phyloP scores from a whole-genome alignment of 495 filamentous ascomycete species.

The Terfezia claveryi region DNA sequence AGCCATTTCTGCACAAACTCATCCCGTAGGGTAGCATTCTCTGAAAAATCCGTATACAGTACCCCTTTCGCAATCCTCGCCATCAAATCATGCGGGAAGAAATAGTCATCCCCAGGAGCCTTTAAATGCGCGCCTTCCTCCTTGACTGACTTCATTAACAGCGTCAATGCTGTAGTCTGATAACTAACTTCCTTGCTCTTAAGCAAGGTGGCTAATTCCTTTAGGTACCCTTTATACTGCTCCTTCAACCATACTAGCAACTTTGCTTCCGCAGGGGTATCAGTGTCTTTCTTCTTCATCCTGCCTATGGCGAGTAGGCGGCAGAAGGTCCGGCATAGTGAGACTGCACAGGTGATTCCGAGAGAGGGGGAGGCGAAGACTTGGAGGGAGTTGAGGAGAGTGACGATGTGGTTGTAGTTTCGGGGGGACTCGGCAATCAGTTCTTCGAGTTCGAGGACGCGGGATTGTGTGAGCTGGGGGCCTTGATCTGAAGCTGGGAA shows the following conservation, averaged over 20 bases:
- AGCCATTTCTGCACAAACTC: constrained; percentile 60
- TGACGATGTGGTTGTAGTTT: constrained; percentile 81
- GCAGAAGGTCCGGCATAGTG: constrained; percentile 76
- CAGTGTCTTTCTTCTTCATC: constrained; percentile 37
- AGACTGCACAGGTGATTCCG: constrained; percentile 40
- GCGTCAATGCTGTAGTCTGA: constrained; percentile 40
- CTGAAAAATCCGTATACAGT: constrained; percentile 32
- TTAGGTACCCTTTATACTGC: constrained; percentile 46
- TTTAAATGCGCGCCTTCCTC: constrained; percentile 43
- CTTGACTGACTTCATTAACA: constrained; percentile 68
- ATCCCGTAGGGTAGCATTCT: constrained; percentile 29
- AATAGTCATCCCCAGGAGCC: constrained; percentile 32
- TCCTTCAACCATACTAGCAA: constrained; percentile 62
- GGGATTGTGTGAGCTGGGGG: not conserved
- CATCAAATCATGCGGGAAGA: constrained; percentile 43
- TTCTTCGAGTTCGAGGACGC: constrained; percentile 10
- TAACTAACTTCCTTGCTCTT: constrained; percentile 25
- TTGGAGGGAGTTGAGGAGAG: constrained; percentile 39
- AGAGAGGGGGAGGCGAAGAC: constrained; percentile 3
- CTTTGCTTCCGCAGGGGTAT: constrained; percentile 47
- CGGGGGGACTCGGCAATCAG: constrained; percentile 35
- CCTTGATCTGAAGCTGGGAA: not conserved
- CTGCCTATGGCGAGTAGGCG: constrained; percentile 56
- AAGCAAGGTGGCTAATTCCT: constrained; percentile 32
- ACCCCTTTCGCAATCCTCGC: constrained; percentile 37